Conservation (phyloP, 2,329 filamentous ascomycete genomes). For the Phaeosphaeriaceae sp. region DNA sequence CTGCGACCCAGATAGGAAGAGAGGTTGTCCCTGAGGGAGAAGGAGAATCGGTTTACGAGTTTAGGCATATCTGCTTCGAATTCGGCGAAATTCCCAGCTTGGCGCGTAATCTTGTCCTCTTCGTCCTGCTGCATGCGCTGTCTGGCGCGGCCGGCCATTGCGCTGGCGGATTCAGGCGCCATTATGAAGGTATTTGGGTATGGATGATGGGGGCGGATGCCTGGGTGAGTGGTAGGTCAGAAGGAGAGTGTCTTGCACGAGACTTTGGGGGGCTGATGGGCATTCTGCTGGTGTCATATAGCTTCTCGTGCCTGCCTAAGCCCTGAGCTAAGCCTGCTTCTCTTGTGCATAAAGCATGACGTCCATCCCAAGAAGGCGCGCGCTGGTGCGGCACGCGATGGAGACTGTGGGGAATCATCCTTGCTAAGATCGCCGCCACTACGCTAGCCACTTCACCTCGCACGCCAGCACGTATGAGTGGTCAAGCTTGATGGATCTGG, state of each 20-base stretch:
- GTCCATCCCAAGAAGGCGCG: slow-evolving; percentile 16
- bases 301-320: slow-evolving; percentile 17
- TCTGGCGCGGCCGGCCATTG: slow-evolving; percentile 38
- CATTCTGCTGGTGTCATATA: slow-evolving; percentile 23
- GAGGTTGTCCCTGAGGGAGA: slow-evolving; percentile 48
- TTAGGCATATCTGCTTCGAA: slow-evolving; percentile 48
- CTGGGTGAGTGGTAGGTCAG: slow-evolving; percentile 40
- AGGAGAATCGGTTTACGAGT: slow-evolving; percentile 41
- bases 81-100: slow-evolving; percentile 36
- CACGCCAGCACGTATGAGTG: not conserved
- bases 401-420: slow-evolving; percentile 5
- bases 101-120: slow-evolving; percentile 41
- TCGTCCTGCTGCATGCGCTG: slow-evolving; percentile 41
- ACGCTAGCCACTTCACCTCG: slow-evolving; percentile 6
- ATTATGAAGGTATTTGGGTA: slow-evolving; percentile 30
- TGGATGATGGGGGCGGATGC: slow-evolving; percentile 17
- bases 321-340: slow-evolving; percentile 13
- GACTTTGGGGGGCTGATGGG: slow-evolving; percentile 26
- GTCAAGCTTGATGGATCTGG: not conserved
- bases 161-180: slow-evolving; percentile 27
- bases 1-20: slow-evolving; percentile 47
- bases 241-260: slow-evolving; percentile 42
- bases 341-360: slow-evolving; percentile 9
- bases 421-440: slow-evolving; percentile 16
- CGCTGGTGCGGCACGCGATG: slow-evolving; percentile 8